phyloP scores from a whole-genome alignment of 139 green algal genomes.

The Micromonas commoda region DNA sequence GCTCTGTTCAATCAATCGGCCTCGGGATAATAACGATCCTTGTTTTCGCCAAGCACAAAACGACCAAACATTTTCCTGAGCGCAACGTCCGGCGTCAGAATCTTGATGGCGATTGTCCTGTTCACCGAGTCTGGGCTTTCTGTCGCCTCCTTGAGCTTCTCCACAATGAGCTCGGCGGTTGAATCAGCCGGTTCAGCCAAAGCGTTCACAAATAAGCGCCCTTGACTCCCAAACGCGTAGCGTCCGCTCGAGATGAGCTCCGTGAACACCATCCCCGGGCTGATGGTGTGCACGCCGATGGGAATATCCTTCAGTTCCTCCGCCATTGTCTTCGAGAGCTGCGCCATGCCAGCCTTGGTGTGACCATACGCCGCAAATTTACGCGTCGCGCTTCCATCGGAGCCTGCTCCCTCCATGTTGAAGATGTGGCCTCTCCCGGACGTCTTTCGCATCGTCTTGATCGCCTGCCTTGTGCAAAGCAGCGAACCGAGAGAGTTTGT shows the following conservation, averaged over 20 bases:
- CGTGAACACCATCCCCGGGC: conserved; percentile 35
- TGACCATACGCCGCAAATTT: conserved; percentile 37
- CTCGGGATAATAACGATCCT: conserved; percentile 27
- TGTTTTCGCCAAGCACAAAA: conserved; percentile 8
- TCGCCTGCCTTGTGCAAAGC: conserved; percentile 28
- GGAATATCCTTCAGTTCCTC: conserved; percentile 15
- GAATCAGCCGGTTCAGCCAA: conserved; percentile 26
- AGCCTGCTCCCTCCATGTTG: conserved; percentile 38
- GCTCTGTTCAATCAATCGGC: no score
- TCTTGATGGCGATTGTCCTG: conserved; percentile 15
- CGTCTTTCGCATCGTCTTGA: conserved; percentile 28
- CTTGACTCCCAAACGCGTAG: conserved; percentile 29
- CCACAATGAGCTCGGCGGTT: conserved; percentile 16
- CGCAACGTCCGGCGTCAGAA: conserved; percentile 21
- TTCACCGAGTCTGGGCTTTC: not conserved
- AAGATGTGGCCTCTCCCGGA: conserved; percentile 32
- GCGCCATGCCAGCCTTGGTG: conserved; percentile 34
- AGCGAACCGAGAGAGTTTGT: conserved; percentile 36
- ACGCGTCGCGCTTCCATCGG: conserved; percentile 25
- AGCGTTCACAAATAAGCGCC: conserved; percentile 34
- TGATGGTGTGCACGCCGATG: conserved; percentile 34
- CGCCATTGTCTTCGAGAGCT: conserved; percentile 29
- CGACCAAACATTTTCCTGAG: conserved; percentile 15
- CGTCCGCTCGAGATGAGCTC: conserved; percentile 29
- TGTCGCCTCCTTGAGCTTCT: conserved; percentile 5